A percentile compares a stretch with the other conserved stretches of the same genome.
These are phyloP conservation scores for Xylariaceae sp. DNA, from an alignment of 2,329 filamentous ascomycete genomes.

Conservation along the genomic window DNA sequence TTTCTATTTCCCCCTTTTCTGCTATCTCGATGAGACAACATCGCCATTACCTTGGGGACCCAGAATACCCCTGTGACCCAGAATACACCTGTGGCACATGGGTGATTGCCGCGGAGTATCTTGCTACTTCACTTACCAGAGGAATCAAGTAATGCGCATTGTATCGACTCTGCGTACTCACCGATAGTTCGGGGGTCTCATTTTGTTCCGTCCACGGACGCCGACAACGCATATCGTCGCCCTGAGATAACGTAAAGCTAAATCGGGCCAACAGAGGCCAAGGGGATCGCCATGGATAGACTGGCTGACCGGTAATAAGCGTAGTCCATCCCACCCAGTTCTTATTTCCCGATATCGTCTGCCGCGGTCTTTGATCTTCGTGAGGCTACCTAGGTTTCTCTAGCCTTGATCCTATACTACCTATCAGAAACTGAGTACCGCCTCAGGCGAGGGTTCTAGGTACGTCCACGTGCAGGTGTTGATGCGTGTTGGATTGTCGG, in stretches of 20 bases:
- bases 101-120: not conserved
- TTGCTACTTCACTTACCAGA: not conserved
- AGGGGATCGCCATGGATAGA: not conserved
- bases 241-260: not conserved
- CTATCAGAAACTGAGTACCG: too few relatives aligned
- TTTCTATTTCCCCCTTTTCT: not conserved
- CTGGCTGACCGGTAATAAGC: too few relatives aligned
- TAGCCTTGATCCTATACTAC: too few relatives aligned
- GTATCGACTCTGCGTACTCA: too few relatives aligned
- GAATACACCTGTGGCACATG: not conserved
- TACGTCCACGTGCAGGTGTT: too few relatives aligned
- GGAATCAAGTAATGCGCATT: not conserved
- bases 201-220: not conserved
- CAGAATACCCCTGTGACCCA: not conserved
- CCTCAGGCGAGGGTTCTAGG: too few relatives aligned
- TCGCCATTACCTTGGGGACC: not conserved
- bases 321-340: not conserved
- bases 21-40: not conserved
- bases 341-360: not conserved
- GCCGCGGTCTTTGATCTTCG: not conserved
- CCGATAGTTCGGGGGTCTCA: not conserved
- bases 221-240: not conserved
- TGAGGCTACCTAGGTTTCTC: not conserved
- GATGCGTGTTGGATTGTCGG: too few relatives aligned
- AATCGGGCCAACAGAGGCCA: not conserved